Conservation (phyloP, 768 basidiomycete species). For the Rhodotorula paludigena region DNA sequence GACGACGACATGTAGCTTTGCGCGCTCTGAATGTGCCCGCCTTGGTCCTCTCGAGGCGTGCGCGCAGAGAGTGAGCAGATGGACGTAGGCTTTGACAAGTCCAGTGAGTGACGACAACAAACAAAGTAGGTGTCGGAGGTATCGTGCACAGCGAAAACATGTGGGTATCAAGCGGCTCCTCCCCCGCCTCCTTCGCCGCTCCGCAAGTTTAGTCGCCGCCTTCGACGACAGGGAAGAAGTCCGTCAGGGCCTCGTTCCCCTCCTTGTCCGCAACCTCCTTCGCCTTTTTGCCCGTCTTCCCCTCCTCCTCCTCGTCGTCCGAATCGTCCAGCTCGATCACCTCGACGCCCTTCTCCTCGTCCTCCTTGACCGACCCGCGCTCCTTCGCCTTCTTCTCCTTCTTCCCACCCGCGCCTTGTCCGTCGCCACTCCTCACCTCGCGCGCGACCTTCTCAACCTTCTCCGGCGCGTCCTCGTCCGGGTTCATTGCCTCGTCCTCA, state of each 20-base stretch:
- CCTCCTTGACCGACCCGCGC: not conserved
- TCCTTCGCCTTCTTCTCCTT: not conserved
- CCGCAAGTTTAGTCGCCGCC: not conserved
- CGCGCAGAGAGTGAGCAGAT: too few relatives aligned
- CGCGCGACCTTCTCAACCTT: conserved; percentile 60
- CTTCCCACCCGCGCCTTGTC: too few relatives aligned
- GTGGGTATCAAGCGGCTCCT: not conserved
- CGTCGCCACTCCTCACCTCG: conserved; percentile 51
- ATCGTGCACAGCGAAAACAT: too few relatives aligned
- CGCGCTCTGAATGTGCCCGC: too few relatives aligned
- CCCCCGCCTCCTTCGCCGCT: not conserved
- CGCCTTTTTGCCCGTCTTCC: not conserved
- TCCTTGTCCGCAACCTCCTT: not conserved
- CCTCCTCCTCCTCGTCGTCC: not conserved
- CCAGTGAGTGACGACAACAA: too few relatives aligned
- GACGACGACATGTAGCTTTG: too few relatives aligned
- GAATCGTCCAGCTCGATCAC: conserved; percentile 9
- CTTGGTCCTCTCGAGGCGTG: too few relatives aligned
- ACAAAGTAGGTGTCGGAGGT: too few relatives aligned
- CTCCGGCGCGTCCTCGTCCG: conserved; percentile 56
- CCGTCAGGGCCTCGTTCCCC: conserved; percentile 9
- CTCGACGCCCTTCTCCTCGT: not conserved
- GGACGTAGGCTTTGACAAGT: too few relatives aligned
- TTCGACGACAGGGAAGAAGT: conserved; percentile 1
- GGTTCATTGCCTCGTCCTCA: conserved; percentile 58